Percentiles rank a stretch among this genome's conserved stretches.
Evolutionary conservation across 768 basidiomycete genomes (phyloP).

Genomic region (Suillus subalutaceus): DNA sequence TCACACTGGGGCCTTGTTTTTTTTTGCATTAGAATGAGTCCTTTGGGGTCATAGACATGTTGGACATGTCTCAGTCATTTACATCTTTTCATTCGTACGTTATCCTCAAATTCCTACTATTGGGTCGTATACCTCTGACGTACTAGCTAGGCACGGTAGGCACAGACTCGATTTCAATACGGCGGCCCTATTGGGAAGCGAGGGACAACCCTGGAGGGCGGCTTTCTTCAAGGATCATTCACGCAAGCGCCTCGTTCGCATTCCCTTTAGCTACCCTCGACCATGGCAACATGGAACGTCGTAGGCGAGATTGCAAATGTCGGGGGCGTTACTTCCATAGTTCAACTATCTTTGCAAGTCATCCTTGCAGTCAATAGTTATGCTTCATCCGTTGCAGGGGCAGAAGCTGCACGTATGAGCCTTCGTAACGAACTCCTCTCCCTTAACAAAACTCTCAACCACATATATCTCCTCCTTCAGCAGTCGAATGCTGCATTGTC

Average conservation of each 20-base stretch:
- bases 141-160: not conserved
- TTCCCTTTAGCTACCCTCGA: not conserved
- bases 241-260: not conserved
- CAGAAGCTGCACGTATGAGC: not conserved
- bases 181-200: not conserved
- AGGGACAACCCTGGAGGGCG: not conserved
- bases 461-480: not conserved
- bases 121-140: not conserved
- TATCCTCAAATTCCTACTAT: not conserved
- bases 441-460: not conserved
- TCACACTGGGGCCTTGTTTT: too few relatives aligned
- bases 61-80: not conserved
- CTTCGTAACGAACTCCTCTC: not conserved
- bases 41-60: too few relatives aligned
- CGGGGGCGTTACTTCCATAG: not conserved
- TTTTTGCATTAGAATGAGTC: too few relatives aligned
- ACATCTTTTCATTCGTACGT: too few relatives aligned
- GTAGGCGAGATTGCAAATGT: not conserved
- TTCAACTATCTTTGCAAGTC: conserved; percentile 2
- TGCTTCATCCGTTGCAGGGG: conserved; percentile 1
- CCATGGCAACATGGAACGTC: not conserved
- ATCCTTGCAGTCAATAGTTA: not conserved
- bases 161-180: not conserved
- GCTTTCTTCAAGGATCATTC: not conserved
- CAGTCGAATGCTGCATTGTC: not conserved